A percentile compares a stretch with the other conserved stretches of the same genome.
These are phyloP conservation scores for Malus hybrid DNA, from an alignment of 331 rosid species.

Conservation along the genomic window DNA sequence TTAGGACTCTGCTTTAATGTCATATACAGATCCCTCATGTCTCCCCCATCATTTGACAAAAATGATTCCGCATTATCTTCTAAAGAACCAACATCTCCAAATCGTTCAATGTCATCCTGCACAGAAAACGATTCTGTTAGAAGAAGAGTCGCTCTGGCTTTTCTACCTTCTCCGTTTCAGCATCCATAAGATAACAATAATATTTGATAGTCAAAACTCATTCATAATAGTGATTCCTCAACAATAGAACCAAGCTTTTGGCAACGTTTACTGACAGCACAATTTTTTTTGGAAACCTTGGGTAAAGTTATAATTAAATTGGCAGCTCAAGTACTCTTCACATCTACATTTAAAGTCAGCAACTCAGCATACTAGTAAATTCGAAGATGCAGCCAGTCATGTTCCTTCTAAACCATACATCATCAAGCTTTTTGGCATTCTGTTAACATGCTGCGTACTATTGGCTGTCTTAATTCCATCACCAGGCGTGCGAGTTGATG, in stretches of 20 bases:
- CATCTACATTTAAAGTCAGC: background rate
- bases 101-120: slow-evolving; percentile 85
- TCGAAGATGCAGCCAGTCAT: slow-evolving; percentile 70
- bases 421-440: slow-evolving; percentile 53
- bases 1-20: slow-evolving; percentile 48
- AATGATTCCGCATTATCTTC: slow-evolving; percentile 90
- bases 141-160: background rate
- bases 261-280: background rate
- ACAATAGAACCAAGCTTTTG: background rate
- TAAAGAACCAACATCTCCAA: slow-evolving; percentile 83
- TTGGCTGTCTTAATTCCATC: slow-evolving; percentile 60
- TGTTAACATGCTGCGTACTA: slow-evolving; percentile 63
- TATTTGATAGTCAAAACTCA: background rate
- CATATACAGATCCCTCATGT: slow-evolving; percentile 67
- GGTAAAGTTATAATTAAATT: background rate
- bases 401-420: slow-evolving; percentile 64
- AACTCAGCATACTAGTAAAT: slow-evolving; percentile 55
- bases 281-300: background rate
- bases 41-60: slow-evolving; percentile 74
- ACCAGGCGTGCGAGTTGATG: slow-evolving; percentile 83
- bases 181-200: slow-evolving; percentile 8
- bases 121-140: slow-evolving; percentile 17
- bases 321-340: background rate
- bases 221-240: background rate
- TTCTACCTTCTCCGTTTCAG: background rate